Evolutionary conservation across 2,329 filamentous ascomycete species (phyloP).

Genomic region (Fusarium fracticaudum): DNA sequence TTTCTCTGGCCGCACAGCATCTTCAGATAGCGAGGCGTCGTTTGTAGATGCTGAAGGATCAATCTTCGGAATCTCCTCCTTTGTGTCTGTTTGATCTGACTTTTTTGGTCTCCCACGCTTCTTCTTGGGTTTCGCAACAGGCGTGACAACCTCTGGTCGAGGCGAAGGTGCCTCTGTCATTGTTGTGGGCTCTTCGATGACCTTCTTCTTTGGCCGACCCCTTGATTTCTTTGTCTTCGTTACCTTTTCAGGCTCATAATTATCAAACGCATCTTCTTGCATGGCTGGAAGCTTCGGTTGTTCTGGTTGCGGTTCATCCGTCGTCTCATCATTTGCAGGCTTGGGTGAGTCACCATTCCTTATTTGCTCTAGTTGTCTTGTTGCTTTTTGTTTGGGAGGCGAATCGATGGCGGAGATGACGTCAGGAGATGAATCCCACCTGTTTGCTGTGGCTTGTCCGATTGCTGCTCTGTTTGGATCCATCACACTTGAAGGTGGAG

Average conservation of each 20-base stretch:
- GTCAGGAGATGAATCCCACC: slow-evolving; percentile 40
- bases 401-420: slow-evolving; percentile 32
- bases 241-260: slow-evolving; percentile 27
- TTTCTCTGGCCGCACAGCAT: slow-evolving; percentile 1
- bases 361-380: slow-evolving; percentile 8
- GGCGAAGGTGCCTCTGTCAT: slow-evolving; percentile 7
- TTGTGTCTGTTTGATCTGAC: slow-evolving; percentile 32
- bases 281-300: background rate
- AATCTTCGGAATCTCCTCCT: slow-evolving; percentile 10
- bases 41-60: background rate
- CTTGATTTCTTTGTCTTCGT: slow-evolving; percentile 44
- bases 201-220: slow-evolving; percentile 47
- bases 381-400: slow-evolving; percentile 11
- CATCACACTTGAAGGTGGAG: slow-evolving; percentile 20
- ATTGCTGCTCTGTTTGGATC: background rate
- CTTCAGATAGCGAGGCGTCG: slow-evolving; percentile 10
- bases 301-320: background rate
- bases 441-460: background rate
- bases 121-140: slow-evolving; percentile 42
- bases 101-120: slow-evolving; percentile 57
- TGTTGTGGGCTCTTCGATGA: slow-evolving; percentile 9
- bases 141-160: slow-evolving; percentile 10
- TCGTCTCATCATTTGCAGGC: background rate
- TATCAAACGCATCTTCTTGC: background rate
- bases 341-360: background rate